phyloP scores from a whole-genome alignment of 1,139 yeast species.

The Saccharomyces pastorianus region DNA sequence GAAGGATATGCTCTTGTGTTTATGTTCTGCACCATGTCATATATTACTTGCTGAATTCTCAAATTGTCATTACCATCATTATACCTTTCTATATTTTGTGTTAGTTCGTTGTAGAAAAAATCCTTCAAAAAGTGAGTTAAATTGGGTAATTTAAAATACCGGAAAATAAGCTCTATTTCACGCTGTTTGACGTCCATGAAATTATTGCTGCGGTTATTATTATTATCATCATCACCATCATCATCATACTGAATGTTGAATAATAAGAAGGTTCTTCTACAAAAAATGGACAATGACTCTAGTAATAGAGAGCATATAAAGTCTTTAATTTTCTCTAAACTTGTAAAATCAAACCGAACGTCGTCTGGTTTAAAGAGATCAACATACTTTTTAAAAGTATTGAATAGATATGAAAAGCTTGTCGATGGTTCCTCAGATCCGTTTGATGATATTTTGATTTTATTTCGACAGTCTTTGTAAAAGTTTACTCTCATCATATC shows the following conservation, averaged over 20 bases:
- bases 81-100: background rate
- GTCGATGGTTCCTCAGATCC: background rate
- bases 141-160: constrained; percentile 45
- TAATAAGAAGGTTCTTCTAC: constrained; percentile 56
- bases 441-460: background rate
- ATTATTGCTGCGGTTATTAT: constrained; percentile 28
- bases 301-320: constrained; percentile 30
- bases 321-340: background rate
- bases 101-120: constrained; percentile 7
- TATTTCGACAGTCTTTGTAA: background rate
- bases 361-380: background rate
- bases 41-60: background rate
- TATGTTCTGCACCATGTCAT: background rate
- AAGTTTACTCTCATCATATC: constrained; percentile 8
- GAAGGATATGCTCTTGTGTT: constrained; percentile 26
- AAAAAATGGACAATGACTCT: constrained; percentile 49
- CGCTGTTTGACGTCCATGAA: background rate
- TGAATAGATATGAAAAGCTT: background rate
- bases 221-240: constrained; percentile 32
- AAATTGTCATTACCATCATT: background rate
- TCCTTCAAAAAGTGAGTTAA: constrained; percentile 29
- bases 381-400: constrained; percentile 4
- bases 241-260: constrained; percentile 51
- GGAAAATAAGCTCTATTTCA: constrained; percentile 54
- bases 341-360: background rate